A percentile compares a stretch with the other conserved stretches of the same genome.
Conservation (phyloP, 2,329 filamentous ascomycete species). For the Ophiognomonia clavigignenti-juglandacearum region DNA sequence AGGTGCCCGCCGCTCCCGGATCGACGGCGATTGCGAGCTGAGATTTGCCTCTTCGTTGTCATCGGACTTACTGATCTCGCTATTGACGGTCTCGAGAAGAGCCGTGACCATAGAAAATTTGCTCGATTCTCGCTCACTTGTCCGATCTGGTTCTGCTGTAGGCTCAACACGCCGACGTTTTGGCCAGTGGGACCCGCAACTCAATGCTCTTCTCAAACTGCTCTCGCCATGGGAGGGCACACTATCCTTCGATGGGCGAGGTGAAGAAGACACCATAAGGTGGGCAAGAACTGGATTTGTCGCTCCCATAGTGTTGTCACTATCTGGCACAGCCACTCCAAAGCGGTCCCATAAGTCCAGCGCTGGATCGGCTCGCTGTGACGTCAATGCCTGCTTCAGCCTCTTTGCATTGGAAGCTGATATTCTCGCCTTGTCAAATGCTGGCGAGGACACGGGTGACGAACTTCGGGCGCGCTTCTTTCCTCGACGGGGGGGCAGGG, state of each 20-base stretch:
- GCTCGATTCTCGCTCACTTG: slow-evolving; percentile 31
- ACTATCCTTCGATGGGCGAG: slow-evolving; percentile 47
- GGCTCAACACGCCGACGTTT: slow-evolving; percentile 61
- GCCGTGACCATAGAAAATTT: slow-evolving; percentile 57
- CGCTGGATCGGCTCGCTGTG: slow-evolving; percentile 67
- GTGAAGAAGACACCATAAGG: slow-evolving; percentile 66
- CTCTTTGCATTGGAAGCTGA: slow-evolving; percentile 53
- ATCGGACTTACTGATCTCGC: slow-evolving; percentile 42
- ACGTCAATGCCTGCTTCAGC: slow-evolving; percentile 55
- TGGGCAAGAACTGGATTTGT: slow-evolving; percentile 57
- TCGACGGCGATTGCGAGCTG: slow-evolving; percentile 37
- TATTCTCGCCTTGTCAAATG: slow-evolving; percentile 37
- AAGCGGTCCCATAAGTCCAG: slow-evolving; percentile 75
- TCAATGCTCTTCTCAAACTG: slow-evolving; percentile 59
- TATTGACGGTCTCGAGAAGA: slow-evolving; percentile 61
- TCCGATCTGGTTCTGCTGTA: slow-evolving; percentile 27
- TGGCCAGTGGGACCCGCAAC: slow-evolving; percentile 66
- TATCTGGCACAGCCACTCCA: slow-evolving; percentile 45
- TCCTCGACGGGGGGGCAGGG: slow-evolving; percentile 44
- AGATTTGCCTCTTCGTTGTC: slow-evolving; percentile 26
- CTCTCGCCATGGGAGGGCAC: slow-evolving; percentile 35
- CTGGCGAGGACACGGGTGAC: slow-evolving; percentile 66
- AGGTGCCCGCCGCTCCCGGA: slow-evolving; percentile 31
- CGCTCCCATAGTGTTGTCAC: slow-evolving; percentile 38
- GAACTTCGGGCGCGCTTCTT: slow-evolving; percentile 70